Conservation (phyloP, 495 filamentous ascomycete species). For the Aspergillus cavernicola region DNA sequence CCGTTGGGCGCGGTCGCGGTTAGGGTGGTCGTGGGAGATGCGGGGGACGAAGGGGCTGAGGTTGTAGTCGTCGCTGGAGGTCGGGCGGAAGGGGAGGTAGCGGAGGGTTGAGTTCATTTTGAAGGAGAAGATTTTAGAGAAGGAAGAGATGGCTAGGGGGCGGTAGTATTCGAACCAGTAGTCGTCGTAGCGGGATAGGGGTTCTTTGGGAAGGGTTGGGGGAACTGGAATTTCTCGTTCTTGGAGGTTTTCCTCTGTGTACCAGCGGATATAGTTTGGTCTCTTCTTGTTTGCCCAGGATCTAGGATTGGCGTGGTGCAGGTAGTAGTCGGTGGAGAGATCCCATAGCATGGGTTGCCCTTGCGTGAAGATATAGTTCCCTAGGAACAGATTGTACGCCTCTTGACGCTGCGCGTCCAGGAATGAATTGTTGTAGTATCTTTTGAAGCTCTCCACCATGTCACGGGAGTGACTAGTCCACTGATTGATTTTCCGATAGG, state of each 20-base stretch:
- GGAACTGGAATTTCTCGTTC: constrained; percentile 53
- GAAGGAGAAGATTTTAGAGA: constrained; percentile 83
- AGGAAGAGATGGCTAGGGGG: constrained; percentile 76
- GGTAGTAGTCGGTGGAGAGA: constrained; percentile 90
- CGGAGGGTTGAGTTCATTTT: constrained; percentile 83
- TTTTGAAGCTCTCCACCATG: constrained; percentile 99
- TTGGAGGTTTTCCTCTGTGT: constrained; percentile 70
- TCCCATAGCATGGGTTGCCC: constrained; percentile 98
- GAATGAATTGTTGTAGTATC: constrained; percentile 99
- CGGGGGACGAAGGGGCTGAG: constrained; percentile 80
- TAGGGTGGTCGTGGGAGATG: constrained; percentile 38
- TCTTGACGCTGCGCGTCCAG: constrained; percentile 94
- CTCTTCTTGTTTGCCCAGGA: constrained; percentile 61
- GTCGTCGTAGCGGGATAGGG: constrained; percentile 75
- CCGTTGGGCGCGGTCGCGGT: constrained; percentile 39
- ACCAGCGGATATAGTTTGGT: constrained; percentile 81
- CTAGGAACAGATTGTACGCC: constrained; percentile 95
- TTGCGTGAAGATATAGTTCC: constrained; percentile 88
- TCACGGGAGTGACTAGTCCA: constrained; percentile 97
- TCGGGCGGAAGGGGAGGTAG: constrained; percentile 70
- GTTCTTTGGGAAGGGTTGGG: constrained; percentile 46
- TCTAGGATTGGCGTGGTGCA: constrained; percentile 84
- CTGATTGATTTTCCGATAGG: constrained; percentile 96
- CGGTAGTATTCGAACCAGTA: constrained; percentile 99
- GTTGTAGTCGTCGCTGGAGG: constrained; percentile 69